Percentiles rank a stretch among this genome's conserved stretches.
Evolutionary conservation across 305 asterid species (phyloP).

Genomic region (Fraxinus greggii): DNA sequence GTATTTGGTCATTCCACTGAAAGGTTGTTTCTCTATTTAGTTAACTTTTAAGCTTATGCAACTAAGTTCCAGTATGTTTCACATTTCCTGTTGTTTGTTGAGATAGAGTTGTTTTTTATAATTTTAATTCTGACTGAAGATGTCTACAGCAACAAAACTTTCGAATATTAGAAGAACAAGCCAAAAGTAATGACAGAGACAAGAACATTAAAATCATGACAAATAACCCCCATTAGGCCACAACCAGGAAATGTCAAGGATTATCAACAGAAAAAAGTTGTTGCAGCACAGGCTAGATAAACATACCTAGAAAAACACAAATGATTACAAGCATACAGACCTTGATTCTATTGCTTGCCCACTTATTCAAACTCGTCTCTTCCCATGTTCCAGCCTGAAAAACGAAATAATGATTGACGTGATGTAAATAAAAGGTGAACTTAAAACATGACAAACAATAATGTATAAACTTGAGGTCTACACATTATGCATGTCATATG

Average conservation of each 20-base stretch:
- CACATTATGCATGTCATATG: not conserved
- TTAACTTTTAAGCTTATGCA: not conserved
- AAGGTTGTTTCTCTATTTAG: not conserved
- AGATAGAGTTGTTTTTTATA: not conserved
- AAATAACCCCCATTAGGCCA: not conserved
- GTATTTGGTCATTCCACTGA: not conserved
- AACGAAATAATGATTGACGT: not conserved
- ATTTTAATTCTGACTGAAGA: not conserved
- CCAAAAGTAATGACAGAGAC: not conserved
- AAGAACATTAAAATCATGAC: not conserved
- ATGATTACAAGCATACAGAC: conserved; percentile 34
- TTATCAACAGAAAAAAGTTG: not conserved
- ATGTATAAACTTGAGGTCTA: not conserved
- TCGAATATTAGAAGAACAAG: not conserved
- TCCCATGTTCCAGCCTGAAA: conserved; percentile 99
- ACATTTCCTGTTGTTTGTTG: not conserved
- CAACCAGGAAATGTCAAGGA: not conserved
- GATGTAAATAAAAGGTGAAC: not conserved
- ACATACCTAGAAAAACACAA: not conserved
- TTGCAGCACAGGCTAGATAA: not conserved
- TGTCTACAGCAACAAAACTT: not conserved
- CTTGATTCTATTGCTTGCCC: conserved; percentile 88
- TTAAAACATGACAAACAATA: not conserved
- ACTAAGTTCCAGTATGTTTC: not conserved
- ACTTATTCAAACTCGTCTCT: conserved; percentile 77